phyloP scores from a whole-genome alignment of 169 alveolate genomes.

The Plasmodium cynomolgi region DNA sequence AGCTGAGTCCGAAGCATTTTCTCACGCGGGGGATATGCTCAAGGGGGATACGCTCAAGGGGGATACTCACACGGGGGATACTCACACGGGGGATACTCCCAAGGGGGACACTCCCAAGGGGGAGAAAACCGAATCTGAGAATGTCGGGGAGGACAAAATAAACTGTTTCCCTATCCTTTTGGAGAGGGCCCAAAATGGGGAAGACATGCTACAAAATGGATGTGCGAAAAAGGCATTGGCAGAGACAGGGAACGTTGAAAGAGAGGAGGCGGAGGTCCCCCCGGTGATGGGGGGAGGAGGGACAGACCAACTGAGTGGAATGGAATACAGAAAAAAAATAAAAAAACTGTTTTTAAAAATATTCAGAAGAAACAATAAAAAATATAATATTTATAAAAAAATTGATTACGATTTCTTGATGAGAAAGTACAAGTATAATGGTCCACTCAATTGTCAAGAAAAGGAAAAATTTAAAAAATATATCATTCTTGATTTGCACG shows the following conservation, averaged over 20 bases:
- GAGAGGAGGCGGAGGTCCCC: not conserved
- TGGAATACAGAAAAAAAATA: constrained; percentile 48
- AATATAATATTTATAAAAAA: constrained; percentile 68
- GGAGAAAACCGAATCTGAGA: not conserved
- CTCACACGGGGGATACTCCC: not conserved
- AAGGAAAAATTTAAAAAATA: constrained; percentile 33
- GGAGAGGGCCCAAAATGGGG: not conserved
- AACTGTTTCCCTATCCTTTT: not conserved
- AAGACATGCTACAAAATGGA: not conserved
- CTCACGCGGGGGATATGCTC: not conserved
- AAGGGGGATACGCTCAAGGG: not conserved
- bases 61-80: not conserved
- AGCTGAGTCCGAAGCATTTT: not conserved
- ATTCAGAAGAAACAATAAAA: constrained; percentile 36
- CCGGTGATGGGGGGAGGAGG: not conserved
- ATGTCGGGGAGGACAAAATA: not conserved
- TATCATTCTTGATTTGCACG: constrained; percentile 64
- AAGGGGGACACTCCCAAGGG: not conserved
- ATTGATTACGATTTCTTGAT: constrained; percentile 58
- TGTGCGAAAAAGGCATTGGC: not conserved
- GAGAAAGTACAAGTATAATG: constrained; percentile 30
- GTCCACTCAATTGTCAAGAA: constrained; percentile 39
- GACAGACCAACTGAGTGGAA: constrained; percentile 12
- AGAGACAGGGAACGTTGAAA: not conserved
- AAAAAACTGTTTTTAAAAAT: constrained; percentile 66